phyloP scores from a whole-genome alignment of 306 rosid genomes.

The Sesbania bispinosa region DNA sequence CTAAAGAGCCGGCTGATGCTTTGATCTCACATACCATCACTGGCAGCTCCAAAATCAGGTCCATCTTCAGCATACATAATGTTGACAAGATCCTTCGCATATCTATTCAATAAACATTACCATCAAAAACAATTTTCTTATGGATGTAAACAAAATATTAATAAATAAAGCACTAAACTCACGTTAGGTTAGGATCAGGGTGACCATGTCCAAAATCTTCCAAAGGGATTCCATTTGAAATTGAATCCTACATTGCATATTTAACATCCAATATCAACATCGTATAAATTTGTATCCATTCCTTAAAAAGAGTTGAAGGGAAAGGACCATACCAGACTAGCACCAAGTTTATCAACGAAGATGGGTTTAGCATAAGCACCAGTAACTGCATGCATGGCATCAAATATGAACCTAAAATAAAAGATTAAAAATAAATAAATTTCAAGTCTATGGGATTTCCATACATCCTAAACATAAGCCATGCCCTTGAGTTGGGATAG shows the following conservation, averaged over 20 bases:
- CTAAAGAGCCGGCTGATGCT: background rate
- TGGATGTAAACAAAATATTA: slow-evolving; percentile 1
- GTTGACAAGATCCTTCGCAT: slow-evolving; percentile 88
- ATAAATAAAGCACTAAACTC: slow-evolving; percentile 25
- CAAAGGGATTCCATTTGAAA: slow-evolving; percentile 83
- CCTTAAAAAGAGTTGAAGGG: slow-evolving; percentile 6
- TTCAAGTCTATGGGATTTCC: slow-evolving; percentile 16
- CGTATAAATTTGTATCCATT: background rate
- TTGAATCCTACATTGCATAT: slow-evolving; percentile 68
- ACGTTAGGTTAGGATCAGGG: slow-evolving; percentile 99
- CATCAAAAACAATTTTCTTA: slow-evolving; percentile 19
- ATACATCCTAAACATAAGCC: background rate
- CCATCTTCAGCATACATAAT: slow-evolving; percentile 73
- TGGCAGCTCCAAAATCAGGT: slow-evolving; percentile 97
- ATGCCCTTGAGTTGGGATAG: background rate
- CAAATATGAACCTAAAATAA: slow-evolving; percentile 67
- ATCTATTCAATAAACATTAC: slow-evolving; percentile 50
- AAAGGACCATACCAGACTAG: slow-evolving; percentile 53
- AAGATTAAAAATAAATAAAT: background rate
- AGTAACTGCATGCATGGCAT: slow-evolving; percentile 98
- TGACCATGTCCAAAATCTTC: slow-evolving; percentile 98
- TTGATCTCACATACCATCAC: slow-evolving; percentile 74
- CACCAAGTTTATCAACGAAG: slow-evolving; percentile 91
- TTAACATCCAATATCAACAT: slow-evolving; percentile 36
- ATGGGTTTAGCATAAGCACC: slow-evolving; percentile 97